Evolutionary conservation across 208 protist species (phyloP), one percentile per base, ranked within the genome.

Genomic region (Leishmania gerbilli): DNA sequence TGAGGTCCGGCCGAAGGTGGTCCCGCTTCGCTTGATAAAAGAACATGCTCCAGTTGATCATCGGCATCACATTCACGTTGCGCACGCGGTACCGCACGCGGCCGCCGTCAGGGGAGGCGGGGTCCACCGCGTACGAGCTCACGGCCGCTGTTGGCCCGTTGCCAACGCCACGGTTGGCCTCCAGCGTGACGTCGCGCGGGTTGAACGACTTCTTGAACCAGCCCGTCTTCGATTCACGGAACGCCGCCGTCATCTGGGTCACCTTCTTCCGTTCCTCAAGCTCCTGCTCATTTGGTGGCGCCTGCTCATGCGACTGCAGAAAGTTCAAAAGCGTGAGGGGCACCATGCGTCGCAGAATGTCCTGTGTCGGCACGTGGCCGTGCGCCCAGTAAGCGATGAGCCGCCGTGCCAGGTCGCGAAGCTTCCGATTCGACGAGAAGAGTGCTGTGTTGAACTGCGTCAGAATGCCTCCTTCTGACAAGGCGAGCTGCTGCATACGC

Each of bases 11-110:
- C 31, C 94, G 90, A 74, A 88, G 79, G 84, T 98, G 95, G 77
- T 99, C 94, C 34, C 89, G 84, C 76, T 92, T 92, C 15, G 98
- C 55, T 60, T 98, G 89, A 74, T 94, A 92, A 77, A 98, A 98
- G 72, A 99, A 92, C 91, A 98, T 91, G 60, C 76, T 79, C 96
- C 97, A 99, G 80, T 99, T 99, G n/a, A 97, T 84, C 55, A 87
- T 88, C 42, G 93, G 77, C 42, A 87, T 76, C 51, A 97, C 89
- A 1, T 85, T 86, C 17, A 97, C 79, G 40, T 93, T 27, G 34
- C 94, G 80, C 24, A 79, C 67, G 24, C 92, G 89, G 79, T 87
- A 74, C 11, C 83, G 79, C 53, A 89, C 58, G 31, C 79, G 76
- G 15, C 84, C 83, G 40, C 83, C 82, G 55, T 85, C 84, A 1